Evolutionary conservation across 1,284 basidiomycete genomes (phyloP), one percentile per base, ranked within the genome.

Genomic region (Mycosarcoma maydis): DNA sequence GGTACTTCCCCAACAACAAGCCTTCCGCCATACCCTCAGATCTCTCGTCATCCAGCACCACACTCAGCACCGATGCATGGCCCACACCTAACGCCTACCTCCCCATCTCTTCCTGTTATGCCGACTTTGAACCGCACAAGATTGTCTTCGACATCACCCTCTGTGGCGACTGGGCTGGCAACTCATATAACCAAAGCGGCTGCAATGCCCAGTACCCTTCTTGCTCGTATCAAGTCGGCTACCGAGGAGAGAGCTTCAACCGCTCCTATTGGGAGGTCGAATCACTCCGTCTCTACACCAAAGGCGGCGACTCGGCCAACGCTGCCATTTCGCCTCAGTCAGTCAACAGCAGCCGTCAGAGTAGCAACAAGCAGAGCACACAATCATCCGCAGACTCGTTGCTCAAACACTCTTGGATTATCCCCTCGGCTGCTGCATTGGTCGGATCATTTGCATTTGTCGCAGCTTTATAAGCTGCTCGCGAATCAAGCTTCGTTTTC

Each of bases 81-180:
- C 71, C 73, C 32, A 62, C 32, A 6, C 78, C 80, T 3, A 54
- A 48, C 26, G 80, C 70, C 0, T 48, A 79, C 54, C 66, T 80
- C 40, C 59, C 68, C 37, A 53, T 80, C 53, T 42, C 74, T 8
- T 48, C 50, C 6, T 81, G 80, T 64, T 44, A 59, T 39, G 40
- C 58, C 27, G 58, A 78, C 44, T 80, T 81, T 36, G 59, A 38
- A 17, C 29, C 58, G 0, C 78, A 80, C 45, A 72, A 65, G 23
- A 75, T 81, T 45, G 42, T 76, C 33, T 75, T 81, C 24, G 72
- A 79, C 49, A 80, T 76, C 43, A 78, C 78, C 3, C 67, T 80
- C 13, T 78, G 77, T 39, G 80, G 80, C 8, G 61, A 71, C 43
- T 79, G 76, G 75, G 79, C 76, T 1, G 71, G 37, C 4, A 50